Evolutionary conservation across 1,139 yeast species (phyloP).

Genomic region (Taphrina wiesneri): DNA sequence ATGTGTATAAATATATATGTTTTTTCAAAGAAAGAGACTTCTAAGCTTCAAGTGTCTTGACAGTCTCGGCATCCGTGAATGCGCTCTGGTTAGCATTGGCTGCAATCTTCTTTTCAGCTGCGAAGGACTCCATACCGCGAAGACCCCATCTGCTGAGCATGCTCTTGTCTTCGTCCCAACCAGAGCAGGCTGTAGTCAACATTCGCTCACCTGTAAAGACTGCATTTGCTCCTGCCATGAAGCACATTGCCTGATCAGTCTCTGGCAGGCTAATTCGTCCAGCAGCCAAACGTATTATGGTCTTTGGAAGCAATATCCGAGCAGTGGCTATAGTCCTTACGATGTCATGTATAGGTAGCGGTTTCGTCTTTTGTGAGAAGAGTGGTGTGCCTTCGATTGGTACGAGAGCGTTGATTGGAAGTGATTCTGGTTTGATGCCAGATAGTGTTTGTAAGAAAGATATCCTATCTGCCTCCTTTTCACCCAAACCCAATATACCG

Average conservation of each 20-base stretch:
- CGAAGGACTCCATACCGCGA: slow-evolving; percentile 63
- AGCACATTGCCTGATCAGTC: slow-evolving; percentile 70
- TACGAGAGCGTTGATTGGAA: slow-evolving; percentile 78
- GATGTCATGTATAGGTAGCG: slow-evolving; percentile 61
- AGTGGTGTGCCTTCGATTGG: slow-evolving; percentile 79
- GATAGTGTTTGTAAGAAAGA: slow-evolving; percentile 68
- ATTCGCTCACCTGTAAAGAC: slow-evolving; percentile 78
- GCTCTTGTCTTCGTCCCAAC: slow-evolving; percentile 77
- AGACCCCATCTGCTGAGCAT: slow-evolving; percentile 74
- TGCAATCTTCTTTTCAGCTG: slow-evolving; percentile 28
- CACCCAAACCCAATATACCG: slow-evolving; percentile 78
- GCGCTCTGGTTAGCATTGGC: neutral
- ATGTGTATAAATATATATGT: neutral
- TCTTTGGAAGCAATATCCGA: slow-evolving; percentile 67
- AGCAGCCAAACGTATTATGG: slow-evolving; percentile 74
- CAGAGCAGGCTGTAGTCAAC: slow-evolving; percentile 81
- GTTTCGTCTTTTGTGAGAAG: slow-evolving; percentile 52
- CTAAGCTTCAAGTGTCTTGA: slow-evolving; percentile 7
- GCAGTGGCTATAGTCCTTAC: slow-evolving; percentile 75
- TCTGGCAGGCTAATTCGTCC: slow-evolving; percentile 82
- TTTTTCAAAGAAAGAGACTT: neutral
- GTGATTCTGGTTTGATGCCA: slow-evolving; percentile 77
- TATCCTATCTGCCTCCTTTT: slow-evolving; percentile 68
- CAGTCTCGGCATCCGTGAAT: slow-evolving; percentile 25
- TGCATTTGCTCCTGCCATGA: slow-evolving; percentile 77